phyloP scores from a whole-genome alignment of 176 grass and related monocot species.

The Ensete ventricosum region DNA sequence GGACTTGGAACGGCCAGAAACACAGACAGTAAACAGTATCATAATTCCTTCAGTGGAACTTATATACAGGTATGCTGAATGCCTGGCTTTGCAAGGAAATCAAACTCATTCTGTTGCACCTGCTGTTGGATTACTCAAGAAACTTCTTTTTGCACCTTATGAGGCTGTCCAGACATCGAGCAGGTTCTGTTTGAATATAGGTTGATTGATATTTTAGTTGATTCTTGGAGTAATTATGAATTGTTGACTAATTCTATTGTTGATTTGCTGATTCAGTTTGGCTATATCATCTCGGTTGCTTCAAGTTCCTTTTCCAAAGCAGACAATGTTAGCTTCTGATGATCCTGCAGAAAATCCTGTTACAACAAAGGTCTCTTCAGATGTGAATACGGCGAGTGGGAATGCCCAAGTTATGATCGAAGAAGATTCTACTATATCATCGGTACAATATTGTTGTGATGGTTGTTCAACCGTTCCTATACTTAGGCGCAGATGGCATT shows the following conservation, averaged over 20 bases:
- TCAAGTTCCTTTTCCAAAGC: conserved; percentile 97
- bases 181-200: conserved; percentile 36
- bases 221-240: neutral
- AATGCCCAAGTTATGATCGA: conserved; percentile 83
- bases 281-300: conserved; percentile 95
- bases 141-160: conserved; percentile 92
- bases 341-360: conserved; percentile 55
- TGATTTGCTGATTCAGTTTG: conserved; percentile 48
- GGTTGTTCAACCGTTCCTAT: conserved; percentile 98
- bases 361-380: conserved; percentile 37
- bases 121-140: conserved; percentile 74
- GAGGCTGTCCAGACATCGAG: conserved; percentile 94
- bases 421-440: conserved; percentile 77
- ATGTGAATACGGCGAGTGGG: conserved; percentile 37
- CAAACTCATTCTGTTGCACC: conserved; percentile 68
- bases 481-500: conserved; percentile 91
- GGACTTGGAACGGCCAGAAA: conserved; percentile 85
- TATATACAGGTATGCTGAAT: conserved; percentile 96
- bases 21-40: conserved; percentile 89
- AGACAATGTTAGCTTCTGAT: conserved; percentile 92
- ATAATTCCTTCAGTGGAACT: conserved; percentile 92
- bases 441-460: conserved; percentile 98
- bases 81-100: conserved; percentile 54
- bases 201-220: neutral
- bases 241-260: neutral